A percentile compares a stretch with the other conserved stretches of the same genome.
phyloP scores from a whole-genome alignment of 805 yeast species.

The Cyberlindnera japonica region DNA sequence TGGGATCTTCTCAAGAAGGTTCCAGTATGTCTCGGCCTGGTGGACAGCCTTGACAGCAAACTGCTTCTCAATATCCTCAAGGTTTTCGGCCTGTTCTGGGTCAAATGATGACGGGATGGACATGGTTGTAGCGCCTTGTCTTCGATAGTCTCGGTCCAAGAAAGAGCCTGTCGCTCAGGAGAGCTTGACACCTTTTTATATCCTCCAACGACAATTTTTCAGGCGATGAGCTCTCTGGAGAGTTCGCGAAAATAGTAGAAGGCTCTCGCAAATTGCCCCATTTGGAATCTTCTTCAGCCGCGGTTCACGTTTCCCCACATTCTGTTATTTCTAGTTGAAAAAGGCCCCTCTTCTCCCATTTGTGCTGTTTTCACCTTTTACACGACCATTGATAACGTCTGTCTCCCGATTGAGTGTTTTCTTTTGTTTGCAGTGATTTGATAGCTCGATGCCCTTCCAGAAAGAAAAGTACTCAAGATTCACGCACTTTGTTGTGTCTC shows the following conservation, averaged over 20 bases:
- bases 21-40: conserved; percentile 95
- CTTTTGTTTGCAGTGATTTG: background rate
- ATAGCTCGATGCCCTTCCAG: background rate
- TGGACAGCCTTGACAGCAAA: conserved; percentile 96
- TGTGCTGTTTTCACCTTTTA: too few species aligned
- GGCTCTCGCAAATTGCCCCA: background rate
- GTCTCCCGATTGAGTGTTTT: background rate
- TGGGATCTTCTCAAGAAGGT: conserved; percentile 61
- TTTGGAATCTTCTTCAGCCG: background rate
- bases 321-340: background rate
- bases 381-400: too few species aligned
- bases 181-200: background rate
- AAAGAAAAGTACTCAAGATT: conserved; percentile 8
- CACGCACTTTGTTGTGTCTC: conserved; percentile 20
- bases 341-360: too few species aligned
- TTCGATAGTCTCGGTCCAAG: too few species aligned
- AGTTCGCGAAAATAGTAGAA: too few species aligned
- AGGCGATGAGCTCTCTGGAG: background rate
- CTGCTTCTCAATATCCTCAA: conserved; percentile 94
- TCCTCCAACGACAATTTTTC: background rate
- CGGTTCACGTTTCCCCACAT: conserved; percentile 1
- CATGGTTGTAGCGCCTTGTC: too few species aligned
- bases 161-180: too few species aligned
- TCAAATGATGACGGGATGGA: conserved; percentile 41
- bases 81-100: conserved; percentile 90